Percentiles rank a stretch among this genome's conserved stretches.
phyloP scores from a whole-genome alignment of 192 early-diverging fungal species.

The Entomortierella chlamydospora region DNA sequence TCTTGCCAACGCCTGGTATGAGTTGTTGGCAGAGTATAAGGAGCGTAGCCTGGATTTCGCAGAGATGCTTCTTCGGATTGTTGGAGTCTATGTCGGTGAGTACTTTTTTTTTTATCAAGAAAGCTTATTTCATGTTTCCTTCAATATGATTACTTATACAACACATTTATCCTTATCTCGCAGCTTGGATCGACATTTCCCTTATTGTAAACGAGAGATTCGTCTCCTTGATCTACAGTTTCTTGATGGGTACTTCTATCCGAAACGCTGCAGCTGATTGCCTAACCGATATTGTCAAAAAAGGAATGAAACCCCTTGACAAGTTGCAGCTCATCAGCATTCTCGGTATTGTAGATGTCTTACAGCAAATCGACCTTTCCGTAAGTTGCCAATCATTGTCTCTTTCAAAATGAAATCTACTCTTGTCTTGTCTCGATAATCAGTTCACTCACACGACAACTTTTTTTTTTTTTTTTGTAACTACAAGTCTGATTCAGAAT shows the following conservation, averaged over 20 bases:
- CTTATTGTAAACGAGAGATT: slow-evolving; percentile 88
- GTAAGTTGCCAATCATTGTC: slow-evolving; percentile 27
- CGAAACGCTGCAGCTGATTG: slow-evolving; percentile 84
- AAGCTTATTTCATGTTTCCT: too few species aligned
- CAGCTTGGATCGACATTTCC: slow-evolving; percentile 95
- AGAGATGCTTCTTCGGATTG: slow-evolving; percentile 71
- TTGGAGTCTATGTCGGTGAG: slow-evolving; percentile 85
- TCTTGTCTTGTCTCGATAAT: too few species aligned
- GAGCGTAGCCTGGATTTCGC: slow-evolving; percentile 72
- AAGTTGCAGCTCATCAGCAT: slow-evolving; percentile 87
- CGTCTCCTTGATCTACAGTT: slow-evolving; percentile 78
- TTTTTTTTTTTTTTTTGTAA: not conserved
- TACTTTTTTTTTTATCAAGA: slow-evolving; percentile 6
- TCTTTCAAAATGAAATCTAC: too few species aligned
- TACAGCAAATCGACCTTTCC: slow-evolving; percentile 39
- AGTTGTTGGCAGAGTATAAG: slow-evolving; percentile 73
- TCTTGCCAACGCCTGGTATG: slow-evolving; percentile 82
- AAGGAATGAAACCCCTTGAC: slow-evolving; percentile 93
- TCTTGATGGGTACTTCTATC: slow-evolving; percentile 70
- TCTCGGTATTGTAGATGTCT: slow-evolving; percentile 52
- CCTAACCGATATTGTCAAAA: slow-evolving; percentile 85
- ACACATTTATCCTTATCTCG: too few species aligned
- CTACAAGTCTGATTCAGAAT: slow-evolving; percentile 66
- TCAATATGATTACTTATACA: too few species aligned
- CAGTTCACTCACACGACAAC: not conserved